These are phyloP conservation scores for Omphalotus guepiniiformis DNA, from an alignment of 768 basidiomycete genomes.

Conservation along the genomic window DNA sequence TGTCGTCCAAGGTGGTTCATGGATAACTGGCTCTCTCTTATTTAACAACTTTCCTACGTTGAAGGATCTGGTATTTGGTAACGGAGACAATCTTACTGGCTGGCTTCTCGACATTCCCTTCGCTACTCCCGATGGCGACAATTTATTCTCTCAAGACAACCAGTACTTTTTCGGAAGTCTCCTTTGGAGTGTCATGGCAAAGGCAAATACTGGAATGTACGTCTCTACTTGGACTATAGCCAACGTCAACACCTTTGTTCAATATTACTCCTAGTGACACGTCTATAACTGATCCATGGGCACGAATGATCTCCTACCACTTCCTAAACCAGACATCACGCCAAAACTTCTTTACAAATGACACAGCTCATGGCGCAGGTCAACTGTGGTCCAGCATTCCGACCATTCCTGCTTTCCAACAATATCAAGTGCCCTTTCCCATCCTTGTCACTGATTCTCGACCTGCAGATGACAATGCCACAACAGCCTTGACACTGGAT, in stretches of 20 bases:
- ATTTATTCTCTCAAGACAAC: slow-evolving; percentile 42
- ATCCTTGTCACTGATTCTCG: slow-evolving; percentile 59
- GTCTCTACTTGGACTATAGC: slow-evolving; percentile 20
- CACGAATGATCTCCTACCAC: slow-evolving; percentile 66
- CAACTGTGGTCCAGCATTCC: slow-evolving; percentile 63
- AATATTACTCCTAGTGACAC: slow-evolving; percentile 41
- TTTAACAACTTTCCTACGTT: slow-evolving; percentile 62
- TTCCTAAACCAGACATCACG: slow-evolving; percentile 65
- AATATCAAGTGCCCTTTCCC: slow-evolving; percentile 56
- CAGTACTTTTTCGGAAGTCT: slow-evolving; percentile 53
- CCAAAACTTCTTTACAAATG: slow-evolving; percentile 55
- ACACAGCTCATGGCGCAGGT: slow-evolving; percentile 61
- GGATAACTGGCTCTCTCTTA: slow-evolving; percentile 59
- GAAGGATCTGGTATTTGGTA: slow-evolving; percentile 56
- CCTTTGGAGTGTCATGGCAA: slow-evolving; percentile 52
- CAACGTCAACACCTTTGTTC: not conserved
- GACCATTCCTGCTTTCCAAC: slow-evolving; percentile 46
- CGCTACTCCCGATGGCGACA: slow-evolving; percentile 46
- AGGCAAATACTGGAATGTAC: slow-evolving; percentile 51
- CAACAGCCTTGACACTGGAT: slow-evolving; percentile 33
- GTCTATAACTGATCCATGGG: slow-evolving; percentile 62
- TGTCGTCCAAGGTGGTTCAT: slow-evolving; percentile 51
- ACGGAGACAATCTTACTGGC: slow-evolving; percentile 40
- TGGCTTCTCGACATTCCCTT: slow-evolving; percentile 59
- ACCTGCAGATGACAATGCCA: slow-evolving; percentile 40